A percentile compares a stretch with the other conserved stretches of the same genome.
These are phyloP conservation scores for Nicotiana sylvestris DNA, from an alignment of 257 asterid genomes.

Conservation along the genomic window DNA sequence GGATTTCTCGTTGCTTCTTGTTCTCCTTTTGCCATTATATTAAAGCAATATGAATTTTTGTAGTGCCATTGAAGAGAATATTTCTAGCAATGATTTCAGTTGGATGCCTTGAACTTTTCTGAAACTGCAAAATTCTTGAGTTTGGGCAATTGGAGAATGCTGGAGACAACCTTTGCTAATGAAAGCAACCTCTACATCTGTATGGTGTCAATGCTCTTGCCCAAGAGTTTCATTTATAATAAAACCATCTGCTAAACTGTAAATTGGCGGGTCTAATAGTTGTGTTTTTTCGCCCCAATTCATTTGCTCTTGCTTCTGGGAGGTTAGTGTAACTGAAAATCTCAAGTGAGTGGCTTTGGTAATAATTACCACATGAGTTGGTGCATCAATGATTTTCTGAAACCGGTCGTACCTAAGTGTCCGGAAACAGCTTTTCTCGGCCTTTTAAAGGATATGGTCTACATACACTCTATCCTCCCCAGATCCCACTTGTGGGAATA, in stretches of 20 bases:
- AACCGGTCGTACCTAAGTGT: neutral
- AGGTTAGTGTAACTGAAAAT: neutral
- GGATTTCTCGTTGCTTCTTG: neutral
- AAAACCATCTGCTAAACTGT: neutral
- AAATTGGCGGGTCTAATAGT: neutral
- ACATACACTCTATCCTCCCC: too few relatives aligned
- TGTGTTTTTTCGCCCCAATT: neutral
- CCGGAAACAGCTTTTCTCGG: too few relatives aligned
- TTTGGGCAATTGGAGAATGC: neutral
- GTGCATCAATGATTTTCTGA: neutral
- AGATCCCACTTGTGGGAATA: too few relatives aligned
- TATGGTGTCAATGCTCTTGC: neutral
- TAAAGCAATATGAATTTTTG: neutral
- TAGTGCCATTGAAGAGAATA: neutral
- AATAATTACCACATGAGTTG: neutral
- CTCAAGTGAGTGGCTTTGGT: neutral
- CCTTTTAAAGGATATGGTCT: too few relatives aligned
- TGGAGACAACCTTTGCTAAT: neutral
- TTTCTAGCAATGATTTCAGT: neutral
- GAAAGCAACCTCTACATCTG: neutral
- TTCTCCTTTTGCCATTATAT: neutral
- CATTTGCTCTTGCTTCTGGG: neutral
- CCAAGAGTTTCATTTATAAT: neutral
- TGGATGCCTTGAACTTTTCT: neutral
- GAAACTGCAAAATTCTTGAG: too few relatives aligned